Percentiles rank a stretch among this genome's conserved stretches.
Conservation (phyloP, 2,329 filamentous ascomycete species). For the Emericellopsis atlantica region DNA sequence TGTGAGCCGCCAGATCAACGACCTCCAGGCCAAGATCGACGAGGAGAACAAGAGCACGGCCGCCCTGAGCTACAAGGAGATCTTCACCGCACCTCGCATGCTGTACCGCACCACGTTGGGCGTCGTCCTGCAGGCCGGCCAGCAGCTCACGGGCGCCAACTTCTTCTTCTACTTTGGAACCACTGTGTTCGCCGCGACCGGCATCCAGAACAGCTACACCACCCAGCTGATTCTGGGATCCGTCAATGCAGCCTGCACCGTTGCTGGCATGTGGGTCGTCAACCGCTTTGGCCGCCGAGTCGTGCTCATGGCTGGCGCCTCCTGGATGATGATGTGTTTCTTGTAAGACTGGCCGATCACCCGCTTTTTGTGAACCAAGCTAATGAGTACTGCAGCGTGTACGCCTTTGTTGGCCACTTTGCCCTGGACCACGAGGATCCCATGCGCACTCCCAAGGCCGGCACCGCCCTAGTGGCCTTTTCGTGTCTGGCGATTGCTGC, state of each 20-base stretch:
- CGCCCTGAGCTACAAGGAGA: constrained; percentile 41
- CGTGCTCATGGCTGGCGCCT: constrained; percentile 48
- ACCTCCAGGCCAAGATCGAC: constrained; percentile 37
- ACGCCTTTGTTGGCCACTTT: constrained; percentile 35
- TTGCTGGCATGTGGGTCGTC: constrained; percentile 52
- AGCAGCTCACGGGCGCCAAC: constrained; percentile 58
- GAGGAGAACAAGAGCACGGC: constrained; percentile 30
- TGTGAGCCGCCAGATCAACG: constrained; percentile 34
- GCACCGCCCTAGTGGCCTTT: constrained; percentile 52
- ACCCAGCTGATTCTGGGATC: constrained; percentile 56
- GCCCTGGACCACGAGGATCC: constrained; percentile 27
- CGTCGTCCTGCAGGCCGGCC: constrained; percentile 48
- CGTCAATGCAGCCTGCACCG: constrained; percentile 56
- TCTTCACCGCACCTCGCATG: constrained; percentile 58
- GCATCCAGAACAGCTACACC: constrained; percentile 51
- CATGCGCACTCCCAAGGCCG: constrained; percentile 31
- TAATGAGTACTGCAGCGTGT: constrained; percentile 17
- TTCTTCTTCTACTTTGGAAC: constrained; percentile 58
- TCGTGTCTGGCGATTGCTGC: constrained; percentile 56
- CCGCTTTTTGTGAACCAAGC: not conserved
- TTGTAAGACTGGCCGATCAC: constrained; percentile 15
- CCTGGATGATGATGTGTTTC: constrained; percentile 46
- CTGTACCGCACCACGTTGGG: constrained; percentile 50
- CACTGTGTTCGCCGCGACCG: constrained; percentile 53
- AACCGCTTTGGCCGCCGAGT: constrained; percentile 52